phyloP scores from a whole-genome alignment of 345 rosid species.

The Euphorbia tirucalli region DNA sequence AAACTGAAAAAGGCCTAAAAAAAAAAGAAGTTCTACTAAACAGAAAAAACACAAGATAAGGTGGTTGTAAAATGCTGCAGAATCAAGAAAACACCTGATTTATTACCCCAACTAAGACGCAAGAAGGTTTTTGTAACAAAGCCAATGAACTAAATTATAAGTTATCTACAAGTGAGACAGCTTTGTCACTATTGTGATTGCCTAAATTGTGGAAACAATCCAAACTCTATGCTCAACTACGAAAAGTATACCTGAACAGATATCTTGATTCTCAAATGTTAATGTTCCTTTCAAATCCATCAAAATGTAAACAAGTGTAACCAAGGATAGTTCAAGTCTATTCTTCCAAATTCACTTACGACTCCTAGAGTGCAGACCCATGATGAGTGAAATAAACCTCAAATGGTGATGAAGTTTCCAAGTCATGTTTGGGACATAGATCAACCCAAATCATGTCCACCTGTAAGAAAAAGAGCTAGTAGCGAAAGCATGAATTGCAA shows the following conservation, averaged over 20 bases:
- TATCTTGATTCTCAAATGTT: background rate
- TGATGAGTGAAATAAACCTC: background rate
- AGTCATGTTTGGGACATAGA: background rate
- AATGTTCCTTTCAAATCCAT: background rate
- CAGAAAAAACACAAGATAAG: background rate
- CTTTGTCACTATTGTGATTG: background rate
- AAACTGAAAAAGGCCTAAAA: background rate
- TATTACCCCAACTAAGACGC: background rate
- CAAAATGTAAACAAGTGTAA: background rate
- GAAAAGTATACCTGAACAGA: background rate
- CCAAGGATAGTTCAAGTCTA: background rate
- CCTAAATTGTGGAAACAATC: background rate
- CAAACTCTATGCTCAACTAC: background rate
- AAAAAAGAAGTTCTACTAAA: background rate
- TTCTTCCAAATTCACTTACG: background rate
- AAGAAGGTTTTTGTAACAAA: constrained; percentile 1
- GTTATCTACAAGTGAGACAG: background rate
- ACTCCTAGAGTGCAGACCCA: background rate
- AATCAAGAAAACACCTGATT: constrained; percentile 6
- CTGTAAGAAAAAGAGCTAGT: no score
- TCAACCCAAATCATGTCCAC: background rate
- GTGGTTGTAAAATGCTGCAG: background rate
- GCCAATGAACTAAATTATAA: background rate
- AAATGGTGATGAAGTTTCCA: background rate
- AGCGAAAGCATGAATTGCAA: background rate